phyloP scores from a whole-genome alignment of 768 basidiomycete species.

The Podaxis sp. region DNA sequence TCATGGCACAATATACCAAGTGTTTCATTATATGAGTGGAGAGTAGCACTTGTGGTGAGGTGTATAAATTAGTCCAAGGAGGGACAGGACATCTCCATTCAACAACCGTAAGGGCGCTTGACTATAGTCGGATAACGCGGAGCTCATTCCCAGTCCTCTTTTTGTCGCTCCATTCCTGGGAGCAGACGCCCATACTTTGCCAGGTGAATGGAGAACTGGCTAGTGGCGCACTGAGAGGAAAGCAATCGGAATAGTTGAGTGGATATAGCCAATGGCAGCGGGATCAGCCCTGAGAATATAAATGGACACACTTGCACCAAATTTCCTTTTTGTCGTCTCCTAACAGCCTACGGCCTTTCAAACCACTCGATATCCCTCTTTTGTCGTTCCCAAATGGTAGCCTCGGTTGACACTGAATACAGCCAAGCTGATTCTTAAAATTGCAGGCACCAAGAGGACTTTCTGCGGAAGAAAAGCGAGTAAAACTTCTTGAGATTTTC shows the following conservation, averaged over 20 bases:
- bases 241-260: neutral
- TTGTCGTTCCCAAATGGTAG: neutral
- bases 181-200: neutral
- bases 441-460: constrained; percentile 76
- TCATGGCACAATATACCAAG: no score
- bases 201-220: neutral
- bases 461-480: constrained; percentile 86
- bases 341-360: neutral
- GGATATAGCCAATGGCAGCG: neutral
- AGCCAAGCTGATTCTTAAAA: neutral
- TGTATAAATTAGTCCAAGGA: neutral
- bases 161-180: neutral
- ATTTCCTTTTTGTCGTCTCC: neutral
- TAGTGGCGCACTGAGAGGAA: neutral
- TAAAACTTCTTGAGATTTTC: constrained; percentile 88
- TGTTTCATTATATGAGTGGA: neutral
- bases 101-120: neutral
- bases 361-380: neutral
- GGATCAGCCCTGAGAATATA: neutral
- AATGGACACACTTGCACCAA: neutral
- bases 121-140: neutral
- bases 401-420: neutral
- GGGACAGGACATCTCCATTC: neutral
- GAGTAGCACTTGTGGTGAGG: neutral
- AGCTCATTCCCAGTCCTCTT: neutral